Conservation (phyloP, 345 rosid species). For the Aquilaria malaccensis region DNA sequence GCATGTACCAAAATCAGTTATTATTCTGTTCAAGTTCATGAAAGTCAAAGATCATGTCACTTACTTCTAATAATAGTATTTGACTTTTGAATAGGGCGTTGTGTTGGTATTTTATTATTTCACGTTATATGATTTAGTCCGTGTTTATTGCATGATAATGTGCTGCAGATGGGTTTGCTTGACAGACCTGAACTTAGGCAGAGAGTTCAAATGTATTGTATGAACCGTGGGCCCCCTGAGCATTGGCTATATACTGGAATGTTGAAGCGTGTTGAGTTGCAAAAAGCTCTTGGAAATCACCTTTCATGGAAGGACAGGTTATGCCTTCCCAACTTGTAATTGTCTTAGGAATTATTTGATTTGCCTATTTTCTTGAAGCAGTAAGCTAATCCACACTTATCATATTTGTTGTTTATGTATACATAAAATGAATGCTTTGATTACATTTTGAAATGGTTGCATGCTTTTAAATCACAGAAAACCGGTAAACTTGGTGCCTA, state of each 20-base stretch:
- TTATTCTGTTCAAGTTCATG: too few species aligned
- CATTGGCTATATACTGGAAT: constrained; percentile 81
- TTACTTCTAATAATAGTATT: too few species aligned
- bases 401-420: neutral
- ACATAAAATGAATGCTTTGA: too few species aligned
- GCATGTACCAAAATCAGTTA: too few species aligned
- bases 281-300: constrained; percentile 93
- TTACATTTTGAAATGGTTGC: too few species aligned
- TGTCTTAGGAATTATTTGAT: neutral
- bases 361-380: neutral
- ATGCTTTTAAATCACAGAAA: too few species aligned
- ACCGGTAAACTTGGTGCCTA: too few species aligned
- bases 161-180: constrained; percentile 64
- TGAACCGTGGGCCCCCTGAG: constrained; percentile 72
- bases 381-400: neutral
- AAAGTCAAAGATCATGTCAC: too few species aligned
- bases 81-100: too few species aligned
- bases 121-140: too few species aligned
- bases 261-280: constrained; percentile 80
- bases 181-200: constrained; percentile 73
- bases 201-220: constrained; percentile 49
- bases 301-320: constrained; percentile 99
- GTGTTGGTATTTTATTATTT: too few species aligned
- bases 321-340: neutral
- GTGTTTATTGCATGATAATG: constrained; percentile 2